Evolutionary conservation across 148 eudicot genomes (phyloP).

Genomic region (Fagopyrum esculentum): DNA sequence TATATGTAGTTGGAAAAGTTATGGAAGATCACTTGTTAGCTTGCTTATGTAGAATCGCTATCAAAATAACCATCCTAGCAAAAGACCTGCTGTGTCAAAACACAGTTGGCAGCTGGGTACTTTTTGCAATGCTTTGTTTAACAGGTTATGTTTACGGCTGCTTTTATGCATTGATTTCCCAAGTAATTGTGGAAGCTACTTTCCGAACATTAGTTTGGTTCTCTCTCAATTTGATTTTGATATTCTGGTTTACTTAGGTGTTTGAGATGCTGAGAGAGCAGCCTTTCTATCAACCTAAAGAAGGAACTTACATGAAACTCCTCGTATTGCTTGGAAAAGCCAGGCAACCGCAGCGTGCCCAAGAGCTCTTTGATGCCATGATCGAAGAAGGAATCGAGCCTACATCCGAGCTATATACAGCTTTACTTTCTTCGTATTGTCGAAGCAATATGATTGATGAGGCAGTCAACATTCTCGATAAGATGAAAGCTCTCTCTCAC

Average conservation of each 20-base stretch:
- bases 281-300: constrained; percentile 84
- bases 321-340: constrained; percentile 80
- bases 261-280: constrained; percentile 90
- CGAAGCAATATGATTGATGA: constrained; percentile 58
- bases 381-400: constrained; percentile 73
- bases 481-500: constrained; percentile 71
- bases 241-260: constrained; percentile 36
- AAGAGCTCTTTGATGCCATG: constrained; percentile 64
- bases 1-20: not conserved
- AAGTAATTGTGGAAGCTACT: not conserved
- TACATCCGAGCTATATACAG: constrained; percentile 71
- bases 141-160: not conserved
- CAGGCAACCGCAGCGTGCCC: constrained; percentile 78
- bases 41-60: no score
- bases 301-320: constrained; percentile 91
- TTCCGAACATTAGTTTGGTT: not conserved
- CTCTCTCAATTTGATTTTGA: not conserved
- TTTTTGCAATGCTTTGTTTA: not conserved
- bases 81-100: no score
- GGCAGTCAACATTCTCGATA: constrained; percentile 51
- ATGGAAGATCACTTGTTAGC: not conserved
- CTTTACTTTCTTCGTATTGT: constrained; percentile 75
- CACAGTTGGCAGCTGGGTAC: not conserved
- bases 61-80: no score
- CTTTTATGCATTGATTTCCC: not conserved